A percentile compares a stretch with the other conserved stretches of the same genome.
Evolutionary conservation across 2,329 filamentous ascomycete genomes (phyloP).

Genomic region (Neoarthrinium moseri): DNA sequence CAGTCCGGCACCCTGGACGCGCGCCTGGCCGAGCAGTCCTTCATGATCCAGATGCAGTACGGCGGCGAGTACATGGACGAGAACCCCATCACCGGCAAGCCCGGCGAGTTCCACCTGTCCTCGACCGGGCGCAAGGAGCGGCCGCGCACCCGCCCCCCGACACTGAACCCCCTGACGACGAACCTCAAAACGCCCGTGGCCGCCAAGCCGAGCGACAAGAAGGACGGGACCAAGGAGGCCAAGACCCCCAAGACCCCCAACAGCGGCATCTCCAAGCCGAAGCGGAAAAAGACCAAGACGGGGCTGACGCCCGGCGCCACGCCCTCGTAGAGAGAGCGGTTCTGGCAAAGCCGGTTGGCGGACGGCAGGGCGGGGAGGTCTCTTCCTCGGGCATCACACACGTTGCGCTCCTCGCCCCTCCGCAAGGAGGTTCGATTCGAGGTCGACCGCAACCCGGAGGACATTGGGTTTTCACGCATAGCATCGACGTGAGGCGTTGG

Average conservation of each 20-base stretch:
- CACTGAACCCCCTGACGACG: constrained; percentile 22
- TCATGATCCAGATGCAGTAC: constrained; percentile 55
- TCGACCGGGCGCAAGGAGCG: constrained; percentile 56
- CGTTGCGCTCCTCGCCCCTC: too few relatives aligned
- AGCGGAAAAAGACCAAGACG: constrained; percentile 35
- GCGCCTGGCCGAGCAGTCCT: constrained; percentile 56
- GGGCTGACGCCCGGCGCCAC: constrained; percentile 21
- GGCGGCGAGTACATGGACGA: constrained; percentile 67
- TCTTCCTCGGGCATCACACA: background rate
- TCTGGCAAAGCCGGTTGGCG: background rate
- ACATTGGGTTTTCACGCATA: too few relatives aligned
- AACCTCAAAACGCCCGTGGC: constrained; percentile 18
- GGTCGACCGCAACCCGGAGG: too few relatives aligned
- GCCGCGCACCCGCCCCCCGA: constrained; percentile 17
- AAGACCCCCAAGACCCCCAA: constrained; percentile 34
- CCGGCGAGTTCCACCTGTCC: constrained; percentile 64
- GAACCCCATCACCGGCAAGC: constrained; percentile 65
- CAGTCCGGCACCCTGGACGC: constrained; percentile 19
- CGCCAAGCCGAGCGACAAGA: constrained; percentile 19
- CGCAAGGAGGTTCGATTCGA: too few relatives aligned
- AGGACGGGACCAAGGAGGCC: constrained; percentile 25
- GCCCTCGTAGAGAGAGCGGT: constrained; percentile 17
- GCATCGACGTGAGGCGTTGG: background rate
- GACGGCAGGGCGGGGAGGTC: background rate
- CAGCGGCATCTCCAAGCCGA: constrained; percentile 29